Percentiles rank a stretch among this genome's conserved stretches.
phyloP scores from a whole-genome alignment of 371 early-diverging fungal species.

The Actinomucor elegans region DNA sequence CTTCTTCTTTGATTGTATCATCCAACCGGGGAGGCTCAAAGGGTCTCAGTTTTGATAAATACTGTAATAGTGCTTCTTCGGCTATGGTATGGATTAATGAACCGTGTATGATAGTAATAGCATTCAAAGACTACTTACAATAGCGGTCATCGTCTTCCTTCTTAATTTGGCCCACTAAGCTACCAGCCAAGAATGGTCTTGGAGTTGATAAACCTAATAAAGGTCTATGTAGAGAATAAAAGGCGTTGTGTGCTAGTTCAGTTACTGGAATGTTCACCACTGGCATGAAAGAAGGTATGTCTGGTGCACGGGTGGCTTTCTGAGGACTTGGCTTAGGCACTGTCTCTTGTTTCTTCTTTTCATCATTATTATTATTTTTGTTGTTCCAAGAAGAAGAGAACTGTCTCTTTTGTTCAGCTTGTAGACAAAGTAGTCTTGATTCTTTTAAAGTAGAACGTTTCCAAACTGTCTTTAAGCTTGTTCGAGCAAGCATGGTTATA shows the following conservation, averaged over 20 bases:
- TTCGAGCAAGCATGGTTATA: neutral
- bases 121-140: neutral
- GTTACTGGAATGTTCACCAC: constrained; percentile 45
- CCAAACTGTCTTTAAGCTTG: constrained; percentile 1
- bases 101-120: neutral
- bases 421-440: neutral
- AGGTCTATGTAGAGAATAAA: constrained; percentile 50
- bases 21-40: constrained; percentile 17
- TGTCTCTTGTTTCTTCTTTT: constrained; percentile 1
- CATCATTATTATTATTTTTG: constrained; percentile 3
- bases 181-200: constrained; percentile 12
- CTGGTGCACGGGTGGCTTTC: constrained; percentile 1
- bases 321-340: neutral
- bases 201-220: constrained; percentile 20
- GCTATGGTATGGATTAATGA: neutral
- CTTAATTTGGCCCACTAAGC: constrained; percentile 18
- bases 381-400: constrained; percentile 1
- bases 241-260: constrained; percentile 49
- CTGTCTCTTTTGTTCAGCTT: neutral
- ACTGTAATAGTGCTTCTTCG: constrained; percentile 18
- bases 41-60: constrained; percentile 15
- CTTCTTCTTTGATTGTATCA: neutral
- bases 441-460: neutral
- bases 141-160: constrained; percentile 7
- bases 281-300: constrained; percentile 31